Percentiles rank a stretch among this genome's conserved stretches.
Evolutionary conservation across 2,329 filamentous ascomycete species (phyloP).

Genomic region (Raffaelea arxii): DNA sequence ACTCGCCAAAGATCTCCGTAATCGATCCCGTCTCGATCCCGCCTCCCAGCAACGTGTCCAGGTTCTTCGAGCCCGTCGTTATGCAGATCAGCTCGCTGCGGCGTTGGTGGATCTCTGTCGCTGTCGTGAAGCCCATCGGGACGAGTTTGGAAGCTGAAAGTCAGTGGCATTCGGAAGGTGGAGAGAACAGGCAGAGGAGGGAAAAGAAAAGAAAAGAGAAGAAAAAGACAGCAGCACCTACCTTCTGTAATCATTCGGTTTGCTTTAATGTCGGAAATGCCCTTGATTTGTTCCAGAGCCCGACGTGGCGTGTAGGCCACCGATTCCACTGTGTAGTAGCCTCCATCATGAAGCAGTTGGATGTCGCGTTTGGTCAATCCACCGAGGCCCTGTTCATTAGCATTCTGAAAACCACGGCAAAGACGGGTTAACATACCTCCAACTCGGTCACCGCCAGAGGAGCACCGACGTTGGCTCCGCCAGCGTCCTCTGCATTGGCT

Average conservation of each 20-base stretch:
- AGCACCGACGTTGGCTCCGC: slow-evolving; percentile 72
- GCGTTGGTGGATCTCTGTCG: slow-evolving; percentile 96
- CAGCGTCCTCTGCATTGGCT: slow-evolving; percentile 56
- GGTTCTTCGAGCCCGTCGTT: slow-evolving; percentile 93
- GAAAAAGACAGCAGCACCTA: slow-evolving; percentile 26
- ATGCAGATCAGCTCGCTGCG: slow-evolving; percentile 96
- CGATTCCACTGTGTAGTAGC: slow-evolving; percentile 90
- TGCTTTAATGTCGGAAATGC: slow-evolving; percentile 95
- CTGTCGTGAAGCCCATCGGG: slow-evolving; percentile 97
- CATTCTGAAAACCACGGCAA: neutral
- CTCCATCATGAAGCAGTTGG: slow-evolving; percentile 82
- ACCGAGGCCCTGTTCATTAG: slow-evolving; percentile 58
- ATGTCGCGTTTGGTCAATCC: slow-evolving; percentile 94
- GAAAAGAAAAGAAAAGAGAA: slow-evolving; percentile 1
- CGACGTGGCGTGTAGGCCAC: slow-evolving; percentile 85
- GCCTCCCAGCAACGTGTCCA: slow-evolving; percentile 89
- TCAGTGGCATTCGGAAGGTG: no score
- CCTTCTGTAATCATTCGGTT: slow-evolving; percentile 84
- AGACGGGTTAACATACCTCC: slow-evolving; percentile 52
- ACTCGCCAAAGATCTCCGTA: slow-evolving; percentile 96
- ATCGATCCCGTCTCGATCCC: slow-evolving; percentile 96
- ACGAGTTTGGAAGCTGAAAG: slow-evolving; percentile 89
- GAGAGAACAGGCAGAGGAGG: no score
- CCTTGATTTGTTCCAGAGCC: slow-evolving; percentile 87
- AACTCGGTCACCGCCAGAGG: slow-evolving; percentile 79